Conservation (phyloP, 2,329 filamentous ascomycete species). For the Xylariales sp. region DNA sequence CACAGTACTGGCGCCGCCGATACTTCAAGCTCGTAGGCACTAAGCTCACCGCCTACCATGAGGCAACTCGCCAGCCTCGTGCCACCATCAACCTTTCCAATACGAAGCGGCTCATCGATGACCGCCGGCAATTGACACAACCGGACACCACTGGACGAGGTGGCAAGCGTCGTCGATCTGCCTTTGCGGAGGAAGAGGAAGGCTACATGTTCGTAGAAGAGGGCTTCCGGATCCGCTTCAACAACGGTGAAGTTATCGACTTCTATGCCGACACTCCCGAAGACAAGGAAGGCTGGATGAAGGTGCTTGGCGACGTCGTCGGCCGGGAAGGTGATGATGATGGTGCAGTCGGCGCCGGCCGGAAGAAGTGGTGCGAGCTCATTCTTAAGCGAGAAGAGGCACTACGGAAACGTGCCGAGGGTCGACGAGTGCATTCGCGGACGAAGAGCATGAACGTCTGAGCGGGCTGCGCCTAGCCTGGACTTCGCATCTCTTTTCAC, state of each 20-base stretch:
- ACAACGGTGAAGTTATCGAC: slow-evolving; percentile 96
- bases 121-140: slow-evolving; percentile 76
- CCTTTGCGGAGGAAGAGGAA: slow-evolving; percentile 96
- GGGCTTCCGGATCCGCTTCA: slow-evolving; percentile 97
- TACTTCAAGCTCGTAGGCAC: slow-evolving; percentile 93
- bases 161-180: slow-evolving; percentile 82
- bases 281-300: slow-evolving; percentile 95
- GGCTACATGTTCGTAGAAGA: slow-evolving; percentile 99
- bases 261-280: slow-evolving; percentile 89
- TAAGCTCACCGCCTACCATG: slow-evolving; percentile 92
- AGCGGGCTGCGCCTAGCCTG: slow-evolving; percentile 15
- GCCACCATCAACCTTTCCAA: slow-evolving; percentile 96
- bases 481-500: neutral
- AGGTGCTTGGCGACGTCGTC: slow-evolving; percentile 69
- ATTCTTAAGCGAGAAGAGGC: slow-evolving; percentile 61
- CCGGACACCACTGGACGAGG: slow-evolving; percentile 74
- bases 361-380: slow-evolving; percentile 63
- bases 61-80: slow-evolving; percentile 89
- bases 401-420: slow-evolving; percentile 49
- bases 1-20: slow-evolving; percentile 90
- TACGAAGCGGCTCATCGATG: slow-evolving; percentile 88
- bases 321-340: slow-evolving; percentile 51
- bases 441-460: slow-evolving; percentile 55
- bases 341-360: slow-evolving; percentile 34
- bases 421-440: slow-evolving; percentile 47